Evolutionary conservation across 179 eudicot species (phyloP), one percentile per base, ranked within the genome.

Genomic region (Beta macrorhiza): DNA sequence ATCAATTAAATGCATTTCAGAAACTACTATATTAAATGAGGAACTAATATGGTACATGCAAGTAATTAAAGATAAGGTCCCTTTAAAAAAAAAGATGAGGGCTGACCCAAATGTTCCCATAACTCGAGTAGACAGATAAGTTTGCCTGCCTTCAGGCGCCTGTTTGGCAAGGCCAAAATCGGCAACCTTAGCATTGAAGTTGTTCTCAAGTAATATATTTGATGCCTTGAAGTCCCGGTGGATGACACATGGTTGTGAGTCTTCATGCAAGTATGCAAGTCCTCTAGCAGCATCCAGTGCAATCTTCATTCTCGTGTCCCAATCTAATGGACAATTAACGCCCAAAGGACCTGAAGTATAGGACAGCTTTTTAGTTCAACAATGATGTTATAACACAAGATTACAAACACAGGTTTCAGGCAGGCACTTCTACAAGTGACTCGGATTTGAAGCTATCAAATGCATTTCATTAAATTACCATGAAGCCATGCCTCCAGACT

Each of bases 91-190:
- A 75, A 78, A 79, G 68, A 75, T 83, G 74, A 17, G 56, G 22
- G 85, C 98, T 91, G 75, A 96, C 99, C 99, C 99, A 79, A 96
- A 96, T 80, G 99, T 96, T 81, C 99, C 99, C 98, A 96, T 94
- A 73, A 96, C 99, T 75, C 99, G 93, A 58, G 99, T 96, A 61
- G 99, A 96, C 84, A 96, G 79, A 86, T 91, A 90, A 81, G 85
- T 96, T 74, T 87, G 84, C 83, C 91, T 81, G 87, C 98, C 99
- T 89, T 96, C 99, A 67, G 98, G 98, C 0, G 97, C 99, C 85
- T 86, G 98, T 83, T 94, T 94, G 45, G 99, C 99, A 72, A 96
- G 94, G 83, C 99, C 99, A 78, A 96, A 96, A 89, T 94, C 99
- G 67, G 99, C 98, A 88, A 96, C 99, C 87, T 96, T 96, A 25